Base-by-base conservation (phyloP, 768 basidiomycete genomes). In the Wakefieldia striispora region DNA sequence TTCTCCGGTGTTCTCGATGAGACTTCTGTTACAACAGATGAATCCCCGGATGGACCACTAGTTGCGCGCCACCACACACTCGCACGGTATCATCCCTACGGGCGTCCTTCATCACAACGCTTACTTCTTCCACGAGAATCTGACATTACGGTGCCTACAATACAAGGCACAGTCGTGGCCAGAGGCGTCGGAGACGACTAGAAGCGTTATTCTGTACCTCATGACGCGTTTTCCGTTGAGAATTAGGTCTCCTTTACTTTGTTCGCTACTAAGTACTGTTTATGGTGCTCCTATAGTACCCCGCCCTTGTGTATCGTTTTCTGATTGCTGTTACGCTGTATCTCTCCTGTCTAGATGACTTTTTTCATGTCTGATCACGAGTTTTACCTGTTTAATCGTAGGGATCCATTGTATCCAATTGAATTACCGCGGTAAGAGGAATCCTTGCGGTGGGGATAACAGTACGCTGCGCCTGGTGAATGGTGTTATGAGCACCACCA, bases 41-140 rank as follows among this genome's bases (percentile, higher is more conserved):
- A 39, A 23, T 8, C 37, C 34, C 13, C 16, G n/a, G 65, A 67
- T 36, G 43, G 47, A 40, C 61, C 65, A 16, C 48, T 65, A 1
- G 47, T 42, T 24, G 38, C 52, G 19, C 24, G 26, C 14, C 42
- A 24, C 11, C 21, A 37, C 13, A 16, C n/a, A 19, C 12, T 33
- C 19, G 19, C 29, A 20, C 55, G 59, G 14, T 19, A 50, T 23
- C 57, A 53, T 45, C 66, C 66, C 14, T 60, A 66, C 29, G 31
- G 39, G 6, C 56, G 63, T 21, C 41, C 50, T 11, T 13, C 20
- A 0, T 49, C 64, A 6, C 57, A 20, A 41, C 51, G 49, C n/a
- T 19, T 63, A 38, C 5, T 61, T 9, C 39, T 67, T 9, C 56
- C 65, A 17, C 48, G 24, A 26, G 60, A 61, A 48, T 43, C 35